Evolutionary conservation across 805 yeast species (phyloP).

Genomic region (Kodamaea lidongshanica): DNA sequence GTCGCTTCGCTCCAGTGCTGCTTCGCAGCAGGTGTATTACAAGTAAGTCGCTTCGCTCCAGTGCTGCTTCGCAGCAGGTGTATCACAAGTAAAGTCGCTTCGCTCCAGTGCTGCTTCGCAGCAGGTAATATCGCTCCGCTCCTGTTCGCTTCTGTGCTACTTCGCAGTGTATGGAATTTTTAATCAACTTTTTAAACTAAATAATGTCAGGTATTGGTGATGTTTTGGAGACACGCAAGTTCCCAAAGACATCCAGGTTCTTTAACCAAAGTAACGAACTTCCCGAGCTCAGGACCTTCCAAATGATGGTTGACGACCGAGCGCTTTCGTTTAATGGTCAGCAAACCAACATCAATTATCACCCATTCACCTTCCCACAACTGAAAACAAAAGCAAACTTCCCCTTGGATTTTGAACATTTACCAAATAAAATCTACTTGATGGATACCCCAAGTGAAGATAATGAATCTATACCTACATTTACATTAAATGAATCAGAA

Average conservation of each 20-base stretch:
- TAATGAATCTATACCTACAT: slow-evolving; percentile 43
- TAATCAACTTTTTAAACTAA: not conserved
- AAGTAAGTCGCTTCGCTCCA: too few species aligned
- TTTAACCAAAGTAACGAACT: slow-evolving; percentile 14
- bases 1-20: too few species aligned
- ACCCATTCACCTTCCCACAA: slow-evolving; percentile 44
- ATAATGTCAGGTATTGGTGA: slow-evolving; percentile 4
- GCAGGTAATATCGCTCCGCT: too few species aligned
- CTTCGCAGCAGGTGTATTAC: too few species aligned
- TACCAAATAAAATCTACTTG: slow-evolving; percentile 22
- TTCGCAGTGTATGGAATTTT: slow-evolving; percentile 1
- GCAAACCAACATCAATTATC: slow-evolving; percentile 27
- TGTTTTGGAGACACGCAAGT: slow-evolving; percentile 11
- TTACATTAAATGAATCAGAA: slow-evolving; percentile 49
- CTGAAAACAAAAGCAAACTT: slow-evolving; percentile 38
- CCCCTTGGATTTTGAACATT: slow-evolving; percentile 37
- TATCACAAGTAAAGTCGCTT: too few species aligned
- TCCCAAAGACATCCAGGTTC: slow-evolving; percentile 24
- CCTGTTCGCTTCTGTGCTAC: too few species aligned
- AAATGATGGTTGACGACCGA: slow-evolving; percentile 12
- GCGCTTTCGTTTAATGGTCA: slow-evolving; percentile 19
- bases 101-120: too few species aligned
- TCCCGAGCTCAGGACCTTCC: slow-evolving; percentile 20
- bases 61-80: too few species aligned
- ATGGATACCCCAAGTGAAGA: slow-evolving; percentile 9